Evolutionary conservation across 345 rosid genomes (phyloP), one percentile per base, ranked within the genome.

Genomic region (Raphanus raphanistrum): DNA sequence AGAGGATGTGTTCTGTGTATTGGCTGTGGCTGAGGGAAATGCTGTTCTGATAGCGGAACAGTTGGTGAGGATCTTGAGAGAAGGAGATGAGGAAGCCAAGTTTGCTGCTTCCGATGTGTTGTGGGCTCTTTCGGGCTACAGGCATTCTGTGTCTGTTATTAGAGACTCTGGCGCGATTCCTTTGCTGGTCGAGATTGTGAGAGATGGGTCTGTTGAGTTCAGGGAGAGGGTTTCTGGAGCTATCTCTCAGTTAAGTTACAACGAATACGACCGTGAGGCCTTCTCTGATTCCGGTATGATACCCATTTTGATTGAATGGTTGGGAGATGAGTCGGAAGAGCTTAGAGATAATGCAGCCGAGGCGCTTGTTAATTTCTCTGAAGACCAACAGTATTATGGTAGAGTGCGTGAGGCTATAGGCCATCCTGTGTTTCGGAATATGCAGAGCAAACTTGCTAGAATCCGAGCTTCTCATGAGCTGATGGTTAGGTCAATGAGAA

Each of bases 141-240:
- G 83, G 79, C 88, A 85, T 45, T 84, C 89, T 16, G 80, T 81
- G 25, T 72, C 88, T 9, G 75, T 86, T 62, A 80, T 86, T 35
- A 76, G 87, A 79, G 87, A 82, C 79, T 86, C 88, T 0, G 91
- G 91, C 2, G 91, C 85, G 9, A 85, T 89, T 73, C 89, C 86
- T 3, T 63, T 82, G 60, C 67, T 89, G 11, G 76, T 89, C 13
- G 75, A 72, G 80, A 85, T 87, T 80, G 45, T 89, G 74, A 71
- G 84, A 36, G 80, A 68, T 67, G 87, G 79, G 48, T 81, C 71
- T 15, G 67, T 64, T 36, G 89, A 87, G 26, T 80, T 83, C 36
- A 85, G 76, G 81, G 90, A 84, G 74, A 86, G 75, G 65, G 86
- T 82, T 0, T 80, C 87, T 3, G 84, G 87, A 41, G 87, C 86